A percentile compares a stretch with the other conserved stretches of the same genome.
Evolutionary conservation across 257 asterid genomes (phyloP).

Genomic region (Fraxinus anomala): DNA sequence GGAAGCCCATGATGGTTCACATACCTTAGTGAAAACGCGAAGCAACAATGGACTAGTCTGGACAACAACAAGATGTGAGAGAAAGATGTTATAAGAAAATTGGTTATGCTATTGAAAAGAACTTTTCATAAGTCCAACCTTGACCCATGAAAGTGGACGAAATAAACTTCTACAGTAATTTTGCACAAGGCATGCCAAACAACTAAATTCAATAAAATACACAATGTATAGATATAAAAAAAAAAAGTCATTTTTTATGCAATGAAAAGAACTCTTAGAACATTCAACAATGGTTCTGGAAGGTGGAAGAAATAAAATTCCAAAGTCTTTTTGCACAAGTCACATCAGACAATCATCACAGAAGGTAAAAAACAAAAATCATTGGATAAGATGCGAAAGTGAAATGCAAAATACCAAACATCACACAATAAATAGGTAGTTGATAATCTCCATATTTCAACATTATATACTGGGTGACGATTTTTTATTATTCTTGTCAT

Average conservation of each 20-base stretch:
- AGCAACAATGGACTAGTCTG: constrained; percentile 21
- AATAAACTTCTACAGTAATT: not conserved
- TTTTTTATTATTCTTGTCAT: not conserved
- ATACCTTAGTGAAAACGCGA: constrained; percentile 21
- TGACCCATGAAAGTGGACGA: not conserved
- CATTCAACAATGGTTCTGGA: not conserved
- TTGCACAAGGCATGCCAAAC: not conserved
- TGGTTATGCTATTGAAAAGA: not conserved
- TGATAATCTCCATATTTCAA: not conserved
- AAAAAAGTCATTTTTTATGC: not conserved
- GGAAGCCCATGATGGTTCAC: not conserved
- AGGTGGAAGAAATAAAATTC: not conserved
- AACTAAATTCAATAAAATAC: not conserved
- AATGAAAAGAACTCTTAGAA: not conserved
- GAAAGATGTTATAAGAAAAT: not conserved
- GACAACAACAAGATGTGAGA: not conserved
- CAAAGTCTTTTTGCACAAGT: not conserved
- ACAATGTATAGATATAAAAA: not conserved
- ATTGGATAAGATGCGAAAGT: not conserved
- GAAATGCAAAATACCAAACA: not conserved
- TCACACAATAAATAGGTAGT: not conserved
- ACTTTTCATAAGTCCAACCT: not conserved
- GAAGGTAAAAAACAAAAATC: not conserved
- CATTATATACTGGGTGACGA: not conserved
- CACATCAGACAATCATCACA: not conserved